phyloP scores from a whole-genome alignment of 176 grass and related monocot species.

The Musa acuminata region DNA sequence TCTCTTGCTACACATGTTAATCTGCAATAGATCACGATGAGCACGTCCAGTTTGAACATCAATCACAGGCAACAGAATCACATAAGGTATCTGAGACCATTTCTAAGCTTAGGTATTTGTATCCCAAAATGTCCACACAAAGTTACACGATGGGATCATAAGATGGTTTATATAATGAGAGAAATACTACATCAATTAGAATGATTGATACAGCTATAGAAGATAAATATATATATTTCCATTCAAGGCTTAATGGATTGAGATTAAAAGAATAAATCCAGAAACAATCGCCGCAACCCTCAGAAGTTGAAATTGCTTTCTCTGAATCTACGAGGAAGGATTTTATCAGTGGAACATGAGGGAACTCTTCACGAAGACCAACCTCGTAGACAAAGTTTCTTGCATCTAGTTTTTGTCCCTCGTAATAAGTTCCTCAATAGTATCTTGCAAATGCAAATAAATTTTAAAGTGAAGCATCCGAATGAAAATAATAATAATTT shows the following conservation, averaged over 20 bases:
- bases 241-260: too few species aligned
- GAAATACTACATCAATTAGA: too few species aligned
- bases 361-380: constrained; percentile 72
- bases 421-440: constrained; percentile 71
- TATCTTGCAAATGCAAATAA: constrained; percentile 39
- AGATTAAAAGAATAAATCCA: too few species aligned
- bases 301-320: constrained; percentile 38
- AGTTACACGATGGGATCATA: too few species aligned
- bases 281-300: constrained; percentile 25
- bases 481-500: not conserved
- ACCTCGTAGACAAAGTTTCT: constrained; percentile 82
- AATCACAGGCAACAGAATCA: not conserved
- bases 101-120: not conserved
- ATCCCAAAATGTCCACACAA: too few species aligned
- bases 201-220: too few species aligned
- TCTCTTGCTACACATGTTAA: constrained; percentile 56
- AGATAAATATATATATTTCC: too few species aligned
- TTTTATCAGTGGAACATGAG: constrained; percentile 64
- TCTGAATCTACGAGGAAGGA: constrained; percentile 63
- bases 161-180: too few species aligned
- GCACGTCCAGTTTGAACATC: not conserved
- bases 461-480: not conserved
- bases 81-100: not conserved
- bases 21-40: constrained; percentile 35
- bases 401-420: constrained; percentile 82